These are phyloP conservation scores for Trametopsis cervina DNA, from an alignment of 768 basidiomycete species.

Conservation along the genomic window DNA sequence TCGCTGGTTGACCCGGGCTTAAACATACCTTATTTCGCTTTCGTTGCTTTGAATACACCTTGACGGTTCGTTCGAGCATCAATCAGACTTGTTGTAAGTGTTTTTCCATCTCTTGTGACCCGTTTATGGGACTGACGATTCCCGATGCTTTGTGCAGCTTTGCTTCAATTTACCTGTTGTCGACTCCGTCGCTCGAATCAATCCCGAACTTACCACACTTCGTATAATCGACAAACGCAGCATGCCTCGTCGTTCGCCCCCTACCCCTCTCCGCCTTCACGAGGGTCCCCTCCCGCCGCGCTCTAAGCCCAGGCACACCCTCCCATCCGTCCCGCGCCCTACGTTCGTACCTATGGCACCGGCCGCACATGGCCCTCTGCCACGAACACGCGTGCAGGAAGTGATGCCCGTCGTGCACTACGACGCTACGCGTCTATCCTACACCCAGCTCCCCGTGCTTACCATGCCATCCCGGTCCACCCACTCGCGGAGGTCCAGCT, in stretches of 20 bases:
- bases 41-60: not conserved
- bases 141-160: no score
- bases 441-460: not conserved
- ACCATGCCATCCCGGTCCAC: not conserved
- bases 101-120: not conserved
- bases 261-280: slow-evolving; percentile 55
- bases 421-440: not conserved
- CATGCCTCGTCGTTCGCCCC: slow-evolving; percentile 68
- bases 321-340: slow-evolving; percentile 62
- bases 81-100: not conserved
- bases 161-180: no score
- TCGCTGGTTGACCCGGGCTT: slow-evolving; percentile 12
- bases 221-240: not conserved
- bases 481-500: not conserved
- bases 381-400: slow-evolving; percentile 4
- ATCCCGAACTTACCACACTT: not conserved
- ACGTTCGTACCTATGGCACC: slow-evolving; percentile 23
- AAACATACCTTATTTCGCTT: not conserved
- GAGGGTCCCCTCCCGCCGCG: slow-evolving; percentile 58
- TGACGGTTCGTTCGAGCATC: not conserved
- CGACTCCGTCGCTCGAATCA: no score
- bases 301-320: slow-evolving; percentile 51
- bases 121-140: not conserved
- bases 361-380: slow-evolving; percentile 9
- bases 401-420: not conserved